A percentile compares a stretch with the other conserved stretches of the same genome.
Conservation (phyloP, 176 grass and related monocot genomes). For the Oryza rufipogon region DNA sequence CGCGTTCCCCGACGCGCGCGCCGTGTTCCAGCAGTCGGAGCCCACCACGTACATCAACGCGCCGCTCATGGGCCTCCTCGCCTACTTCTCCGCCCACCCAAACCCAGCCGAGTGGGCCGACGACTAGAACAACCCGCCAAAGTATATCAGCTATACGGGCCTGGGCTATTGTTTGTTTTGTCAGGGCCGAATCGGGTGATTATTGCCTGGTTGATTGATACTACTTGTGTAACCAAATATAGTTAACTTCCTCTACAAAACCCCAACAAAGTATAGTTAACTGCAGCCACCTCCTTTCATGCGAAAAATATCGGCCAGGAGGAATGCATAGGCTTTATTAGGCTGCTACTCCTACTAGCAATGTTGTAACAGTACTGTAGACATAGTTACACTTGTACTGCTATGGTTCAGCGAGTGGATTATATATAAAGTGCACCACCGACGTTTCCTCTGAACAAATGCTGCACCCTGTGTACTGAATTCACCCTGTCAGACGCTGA, state of each 20-base stretch:
- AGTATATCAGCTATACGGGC: background rate
- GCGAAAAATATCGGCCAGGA: conserved; percentile 8
- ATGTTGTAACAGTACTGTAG: background rate
- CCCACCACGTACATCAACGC: conserved; percentile 84
- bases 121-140: conserved; percentile 20
- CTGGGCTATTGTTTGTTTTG: background rate
- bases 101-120: conserved; percentile 50
- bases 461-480: background rate
- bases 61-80: conserved; percentile 64
- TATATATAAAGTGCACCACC: background rate
- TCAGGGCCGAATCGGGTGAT: background rate
- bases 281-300: conserved; percentile 21
- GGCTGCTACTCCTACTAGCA: background rate
- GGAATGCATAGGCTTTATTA: background rate
- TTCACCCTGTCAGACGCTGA: background rate
- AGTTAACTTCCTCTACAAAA: background rate
- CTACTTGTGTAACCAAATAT: conserved; percentile 1
- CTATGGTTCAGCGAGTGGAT: background rate
- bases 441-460: background rate
- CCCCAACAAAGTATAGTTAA: background rate
- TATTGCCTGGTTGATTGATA: background rate
- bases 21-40: conserved; percentile 64
- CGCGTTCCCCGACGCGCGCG: conserved; percentile 53
- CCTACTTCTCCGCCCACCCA: conserved; percentile 51
- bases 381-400: background rate